A percentile compares a stretch with the other conserved stretches of the same genome.
These are phyloP conservation scores for Polyporus arcularius DNA, from an alignment of 768 basidiomycete genomes.

Conservation along the genomic window DNA sequence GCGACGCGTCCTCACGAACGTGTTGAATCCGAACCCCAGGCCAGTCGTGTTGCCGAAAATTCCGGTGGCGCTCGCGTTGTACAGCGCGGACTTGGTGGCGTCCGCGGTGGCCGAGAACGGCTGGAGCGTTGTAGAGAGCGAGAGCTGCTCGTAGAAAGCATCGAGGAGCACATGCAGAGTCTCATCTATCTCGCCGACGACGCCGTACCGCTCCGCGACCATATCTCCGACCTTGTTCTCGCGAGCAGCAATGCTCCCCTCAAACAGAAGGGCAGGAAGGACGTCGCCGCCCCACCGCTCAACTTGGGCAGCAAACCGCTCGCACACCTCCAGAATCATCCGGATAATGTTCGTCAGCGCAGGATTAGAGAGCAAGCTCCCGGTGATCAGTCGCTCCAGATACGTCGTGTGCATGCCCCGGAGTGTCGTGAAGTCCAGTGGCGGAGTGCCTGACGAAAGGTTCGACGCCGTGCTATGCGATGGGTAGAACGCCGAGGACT, in stretches of 20 bases:
- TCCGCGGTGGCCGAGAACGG: conserved; percentile 59
- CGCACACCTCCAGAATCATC: conserved; percentile 79
- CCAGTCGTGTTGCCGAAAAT: conserved; percentile 46
- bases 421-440: conserved; percentile 84
- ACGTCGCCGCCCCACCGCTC: conserved; percentile 94
- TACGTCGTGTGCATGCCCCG: conserved; percentile 82
- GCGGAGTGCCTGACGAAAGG: conserved; percentile 32
- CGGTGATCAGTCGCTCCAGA: conserved; percentile 75
- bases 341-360: conserved; percentile 62
- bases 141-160: conserved; percentile 80
- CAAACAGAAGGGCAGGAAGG: conserved; percentile 78
- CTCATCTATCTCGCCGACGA: conserved; percentile 81
- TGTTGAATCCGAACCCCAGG: conserved; percentile 40
- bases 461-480: conserved; percentile 32
- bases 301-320: conserved; percentile 82
- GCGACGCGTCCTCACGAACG: conserved; percentile 52
- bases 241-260: conserved; percentile 65
- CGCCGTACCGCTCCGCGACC: conserved; percentile 67
- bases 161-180: conserved; percentile 65
- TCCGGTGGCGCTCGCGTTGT: conserved; percentile 44
- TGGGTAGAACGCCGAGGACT: conserved; percentile 19
- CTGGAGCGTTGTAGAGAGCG: conserved; percentile 75
- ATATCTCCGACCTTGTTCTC: conserved; percentile 66
- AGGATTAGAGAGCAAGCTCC: conserved; percentile 73
- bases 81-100: conserved; percentile 63